Evolutionary conservation across 2,329 filamentous ascomycete species (phyloP).

Genomic region (Ophiostoma pallidulum): DNA sequence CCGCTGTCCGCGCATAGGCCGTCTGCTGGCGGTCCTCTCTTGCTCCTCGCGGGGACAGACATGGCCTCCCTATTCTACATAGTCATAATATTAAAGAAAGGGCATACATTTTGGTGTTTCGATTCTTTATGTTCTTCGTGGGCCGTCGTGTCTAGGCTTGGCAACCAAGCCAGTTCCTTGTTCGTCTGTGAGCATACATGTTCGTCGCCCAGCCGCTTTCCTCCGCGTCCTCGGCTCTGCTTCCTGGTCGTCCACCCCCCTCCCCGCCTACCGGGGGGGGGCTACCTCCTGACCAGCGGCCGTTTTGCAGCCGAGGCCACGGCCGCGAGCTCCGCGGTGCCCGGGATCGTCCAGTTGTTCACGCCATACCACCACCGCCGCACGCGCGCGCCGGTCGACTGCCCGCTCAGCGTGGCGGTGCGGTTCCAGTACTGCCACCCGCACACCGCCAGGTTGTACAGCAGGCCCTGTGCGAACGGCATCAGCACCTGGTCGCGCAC

Average conservation of each 20-base stretch:
- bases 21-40: too few relatives aligned
- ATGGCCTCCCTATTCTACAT: too few relatives aligned
- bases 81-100: too few relatives aligned
- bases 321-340: conserved; percentile 15
- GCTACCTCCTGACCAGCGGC: not conserved
- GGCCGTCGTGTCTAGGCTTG: too few relatives aligned
- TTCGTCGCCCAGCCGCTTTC: too few relatives aligned
- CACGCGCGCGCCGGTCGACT: conserved; percentile 63
- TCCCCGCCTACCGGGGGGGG: too few relatives aligned
- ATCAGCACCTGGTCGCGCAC: conserved; percentile 83
- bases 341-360: conserved; percentile 76
- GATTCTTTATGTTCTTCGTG: too few relatives aligned
- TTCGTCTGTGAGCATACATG: too few relatives aligned
- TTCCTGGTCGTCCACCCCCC: not conserved
- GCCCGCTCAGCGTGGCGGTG: conserved; percentile 65
- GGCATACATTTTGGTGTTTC: too few relatives aligned
- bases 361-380: conserved; percentile 92
- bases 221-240: not conserved
- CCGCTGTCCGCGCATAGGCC: too few relatives aligned
- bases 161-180: too few relatives aligned
- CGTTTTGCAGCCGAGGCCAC: not conserved
- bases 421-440: conserved; percentile 91
- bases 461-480: conserved; percentile 74
- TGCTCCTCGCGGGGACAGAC: too few relatives aligned
- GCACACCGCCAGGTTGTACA: conserved; percentile 77